Base-by-base conservation (phyloP, 2,329 filamentous ascomycete genomes). In the Ceratocystis eucalypticola region DNA sequence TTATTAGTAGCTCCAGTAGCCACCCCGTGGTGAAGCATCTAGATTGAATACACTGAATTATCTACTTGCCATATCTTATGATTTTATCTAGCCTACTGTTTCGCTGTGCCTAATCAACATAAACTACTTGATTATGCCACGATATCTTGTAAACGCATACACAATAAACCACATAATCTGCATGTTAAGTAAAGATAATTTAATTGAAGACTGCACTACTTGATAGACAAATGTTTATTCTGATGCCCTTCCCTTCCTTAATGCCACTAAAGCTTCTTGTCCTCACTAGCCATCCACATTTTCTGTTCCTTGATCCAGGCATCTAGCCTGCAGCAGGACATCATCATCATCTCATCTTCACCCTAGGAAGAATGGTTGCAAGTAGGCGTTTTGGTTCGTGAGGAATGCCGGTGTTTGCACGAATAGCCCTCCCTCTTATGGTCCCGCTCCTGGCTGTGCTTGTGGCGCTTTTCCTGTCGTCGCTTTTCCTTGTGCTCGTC, bases 31-130 rank as follows among this genome's bases (percentile, higher is more conserved):
- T n/a, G 28, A 59, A 59, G 15, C 55, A 30, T 59, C 8, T 59
- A 20, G 28, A n/a, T 30, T 33, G 55, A 59, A 59, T 59, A 59
- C 28, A 37, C 55, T 59, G 55, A 59, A 20, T 59, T 17, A 59
- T 59, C 5, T 33, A n/a, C 48, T 41, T 37, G 15, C 25, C 15
- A 59, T 37, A 30, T 41, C 10, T 41, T 4, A 15, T 41, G 37
- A 41, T 15, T 41, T 41, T 41, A 41, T 41, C 10, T 41, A 12
- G 37, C 12, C 37, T 41, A 12, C 10, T 41, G 10, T 15, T 41
- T 15, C 10, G 12, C 37, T 41, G 37, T 12, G 37, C 3, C 37
- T 15, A 41, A 41, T 15, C 37, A 41, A 41, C 4, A 41, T 15
- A 12, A 41, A 15, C 12, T 41, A 41, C 37, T 41, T 12, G 5